Evolutionary conservation across 2,329 filamentous ascomycete species (phyloP).

Genomic region (Alternaria arbusti): DNA sequence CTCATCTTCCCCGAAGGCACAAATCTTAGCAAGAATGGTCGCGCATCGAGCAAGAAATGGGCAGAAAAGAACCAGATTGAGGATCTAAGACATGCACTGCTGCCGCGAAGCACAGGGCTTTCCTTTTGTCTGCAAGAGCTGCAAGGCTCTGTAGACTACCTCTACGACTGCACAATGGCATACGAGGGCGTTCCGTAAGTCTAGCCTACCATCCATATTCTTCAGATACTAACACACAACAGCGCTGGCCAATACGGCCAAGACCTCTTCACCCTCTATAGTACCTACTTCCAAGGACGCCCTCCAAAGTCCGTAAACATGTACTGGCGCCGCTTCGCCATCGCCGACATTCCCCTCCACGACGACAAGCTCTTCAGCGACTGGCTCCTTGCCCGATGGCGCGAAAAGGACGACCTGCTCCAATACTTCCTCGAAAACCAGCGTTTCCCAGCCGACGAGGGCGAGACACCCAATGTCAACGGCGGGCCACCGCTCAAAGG

Average conservation of each 20-base stretch:
- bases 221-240: neutral
- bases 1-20: constrained; percentile 88
- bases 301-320: constrained; percentile 95
- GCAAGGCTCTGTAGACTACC: constrained; percentile 74
- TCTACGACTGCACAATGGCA: constrained; percentile 93
- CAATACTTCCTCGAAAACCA: constrained; percentile 77
- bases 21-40: constrained; percentile 77
- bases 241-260: constrained; percentile 73
- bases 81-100: constrained; percentile 73
- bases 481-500: constrained; percentile 36
- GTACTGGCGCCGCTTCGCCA: constrained; percentile 87
- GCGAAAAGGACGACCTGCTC: constrained; percentile 87
- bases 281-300: constrained; percentile 86
- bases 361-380: constrained; percentile 74
- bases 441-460: constrained; percentile 75
- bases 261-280: constrained; percentile 82
- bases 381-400: constrained; percentile 86
- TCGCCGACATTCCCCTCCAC: constrained; percentile 80
- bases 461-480: constrained; percentile 21
- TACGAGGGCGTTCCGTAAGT: constrained; percentile 94
- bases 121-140: constrained; percentile 81
- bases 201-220: neutral
- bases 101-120: constrained; percentile 81
- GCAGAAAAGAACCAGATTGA: constrained; percentile 74
- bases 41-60: constrained; percentile 73